These are phyloP conservation scores for Diaporthe australafricana DNA, from an alignment of 2,329 filamentous ascomycete genomes.

Conservation along the genomic window DNA sequence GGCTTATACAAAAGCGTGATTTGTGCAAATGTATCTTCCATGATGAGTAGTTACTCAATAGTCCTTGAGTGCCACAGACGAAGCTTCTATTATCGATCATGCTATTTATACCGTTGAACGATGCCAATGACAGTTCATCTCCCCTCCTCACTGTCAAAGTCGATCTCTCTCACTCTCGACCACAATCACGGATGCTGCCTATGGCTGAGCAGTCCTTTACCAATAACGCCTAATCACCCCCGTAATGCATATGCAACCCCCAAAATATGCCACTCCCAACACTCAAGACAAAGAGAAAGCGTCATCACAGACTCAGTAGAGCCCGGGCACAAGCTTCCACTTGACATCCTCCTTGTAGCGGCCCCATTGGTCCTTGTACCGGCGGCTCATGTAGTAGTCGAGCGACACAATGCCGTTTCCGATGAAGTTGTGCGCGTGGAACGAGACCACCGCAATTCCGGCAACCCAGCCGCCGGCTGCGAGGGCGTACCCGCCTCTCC, in stretches of 20 bases:
- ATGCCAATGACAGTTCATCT: not conserved
- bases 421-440: slow-evolving; percentile 48
- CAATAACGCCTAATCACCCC: slow-evolving; percentile 3
- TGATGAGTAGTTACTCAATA: not conserved
- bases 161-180: not conserved
- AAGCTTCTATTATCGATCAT: not conserved
- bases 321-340: slow-evolving; percentile 50
- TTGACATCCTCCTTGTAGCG: slow-evolving; percentile 52
- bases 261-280: not conserved
- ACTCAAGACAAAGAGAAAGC: not conserved
- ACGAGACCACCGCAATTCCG: slow-evolving; percentile 45
- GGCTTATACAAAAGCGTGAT: not conserved
- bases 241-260: slow-evolving; percentile 6
- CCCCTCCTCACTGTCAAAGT: not conserved
- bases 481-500: slow-evolving; percentile 48
- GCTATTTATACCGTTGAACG: not conserved
- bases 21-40: not conserved
- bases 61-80: not conserved
- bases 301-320: slow-evolving; percentile 45
- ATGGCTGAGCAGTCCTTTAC: not conserved
- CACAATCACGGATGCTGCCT: not conserved
- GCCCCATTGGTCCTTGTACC: slow-evolving; percentile 53
- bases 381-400: slow-evolving; percentile 51
- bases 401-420: slow-evolving; percentile 46
- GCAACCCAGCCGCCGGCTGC: slow-evolving; percentile 51